Percentiles rank a stretch among this genome's conserved stretches.
Evolutionary conservation across 2,329 filamentous ascomycete genomes (phyloP).

Genomic region (Camptophora hylomeconis): DNA sequence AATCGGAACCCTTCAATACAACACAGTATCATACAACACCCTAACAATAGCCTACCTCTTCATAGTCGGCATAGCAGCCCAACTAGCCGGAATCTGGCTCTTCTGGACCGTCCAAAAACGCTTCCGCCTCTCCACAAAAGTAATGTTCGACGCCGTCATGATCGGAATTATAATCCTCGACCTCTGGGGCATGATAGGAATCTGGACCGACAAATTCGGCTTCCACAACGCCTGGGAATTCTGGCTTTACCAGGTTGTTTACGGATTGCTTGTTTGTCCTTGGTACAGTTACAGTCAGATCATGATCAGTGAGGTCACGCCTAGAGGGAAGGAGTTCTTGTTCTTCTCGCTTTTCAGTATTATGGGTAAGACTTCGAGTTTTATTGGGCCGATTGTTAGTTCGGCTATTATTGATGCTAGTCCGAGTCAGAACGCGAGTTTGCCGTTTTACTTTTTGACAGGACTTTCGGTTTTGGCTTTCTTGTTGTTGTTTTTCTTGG

Average conservation of each 20-base stretch:
- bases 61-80: constrained; percentile 51
- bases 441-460: constrained; percentile 55
- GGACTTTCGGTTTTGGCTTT: constrained; percentile 45
- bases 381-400: constrained; percentile 56
- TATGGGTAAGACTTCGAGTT: constrained; percentile 50
- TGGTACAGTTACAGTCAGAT: constrained; percentile 61
- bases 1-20: constrained; percentile 52
- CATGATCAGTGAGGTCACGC: constrained; percentile 58
- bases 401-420: constrained; percentile 55
- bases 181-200: constrained; percentile 46
- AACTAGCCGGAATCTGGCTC: constrained; percentile 47
- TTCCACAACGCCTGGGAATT: constrained; percentile 43
- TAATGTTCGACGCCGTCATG: constrained; percentile 55
- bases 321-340: constrained; percentile 54
- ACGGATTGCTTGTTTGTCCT: constrained; percentile 46
- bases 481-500: constrained; percentile 38
- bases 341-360: constrained; percentile 60
- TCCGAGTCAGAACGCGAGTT: constrained; percentile 40
- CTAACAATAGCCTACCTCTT: constrained; percentile 53
- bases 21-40: constrained; percentile 51
- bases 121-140: constrained; percentile 49
- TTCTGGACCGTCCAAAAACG: constrained; percentile 51
- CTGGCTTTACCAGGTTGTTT: constrained; percentile 42
- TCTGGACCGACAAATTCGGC: constrained; percentile 41
- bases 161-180: constrained; percentile 47